These are phyloP conservation scores for Eucalyptus curtisii DNA, from an alignment of 345 rosid genomes.

Conservation along the genomic window DNA sequence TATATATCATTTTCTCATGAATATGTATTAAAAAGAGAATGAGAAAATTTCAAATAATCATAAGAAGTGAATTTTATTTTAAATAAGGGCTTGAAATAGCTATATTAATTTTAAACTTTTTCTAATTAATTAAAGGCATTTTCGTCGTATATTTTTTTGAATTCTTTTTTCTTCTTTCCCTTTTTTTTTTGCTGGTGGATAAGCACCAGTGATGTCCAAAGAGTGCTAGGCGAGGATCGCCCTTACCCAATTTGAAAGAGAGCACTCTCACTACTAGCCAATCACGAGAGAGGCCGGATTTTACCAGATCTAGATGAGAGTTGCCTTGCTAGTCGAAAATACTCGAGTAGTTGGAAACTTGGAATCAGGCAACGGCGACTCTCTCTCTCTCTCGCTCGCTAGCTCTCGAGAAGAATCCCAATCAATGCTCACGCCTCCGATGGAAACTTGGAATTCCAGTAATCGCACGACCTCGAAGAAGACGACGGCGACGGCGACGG, in stretches of 20 bases:
- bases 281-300: too few relatives aligned
- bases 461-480: neutral
- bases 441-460: neutral
- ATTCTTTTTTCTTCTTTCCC: too few relatives aligned
- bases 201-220: fast-evolving
- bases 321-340: fast-evolving
- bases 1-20: neutral
- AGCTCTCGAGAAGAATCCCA: neutral
- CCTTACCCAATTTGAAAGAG: too few relatives aligned
- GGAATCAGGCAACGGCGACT: neutral
- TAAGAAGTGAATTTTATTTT: fast-evolving
- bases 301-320: fast-evolving
- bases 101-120: too few relatives aligned
- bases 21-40: too few relatives aligned
- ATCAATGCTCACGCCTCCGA: neutral
- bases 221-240: fast-evolving
- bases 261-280: too few relatives aligned
- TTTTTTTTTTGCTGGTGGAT: fast-evolving
- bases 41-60: too few relatives aligned
- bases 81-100: too few relatives aligned
- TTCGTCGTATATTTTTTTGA: too few relatives aligned
- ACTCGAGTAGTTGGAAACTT: fast-evolving
- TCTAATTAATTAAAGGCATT: too few relatives aligned
- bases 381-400: neutral
- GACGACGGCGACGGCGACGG: neutral